These are phyloP conservation scores for Naganishia cerealis DNA, from an alignment of 1,284 basidiomycete species.

Conservation along the genomic window DNA sequence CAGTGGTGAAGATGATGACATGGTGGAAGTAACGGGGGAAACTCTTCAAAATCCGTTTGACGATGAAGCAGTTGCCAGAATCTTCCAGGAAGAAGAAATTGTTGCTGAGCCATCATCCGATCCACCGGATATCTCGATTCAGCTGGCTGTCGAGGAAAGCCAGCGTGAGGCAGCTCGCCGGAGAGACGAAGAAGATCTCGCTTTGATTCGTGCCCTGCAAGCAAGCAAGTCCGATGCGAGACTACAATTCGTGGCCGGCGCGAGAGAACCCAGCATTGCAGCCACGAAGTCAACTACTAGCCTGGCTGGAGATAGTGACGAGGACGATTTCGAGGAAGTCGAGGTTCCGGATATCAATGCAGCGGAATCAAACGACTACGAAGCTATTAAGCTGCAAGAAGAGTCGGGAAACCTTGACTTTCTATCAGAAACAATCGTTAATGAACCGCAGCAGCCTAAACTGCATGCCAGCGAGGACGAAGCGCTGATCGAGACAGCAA, in stretches of 20 bases:
- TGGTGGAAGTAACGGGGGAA: conserved; percentile 43
- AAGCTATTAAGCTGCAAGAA: conserved; percentile 23
- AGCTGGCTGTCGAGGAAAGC: conserved; percentile 10
- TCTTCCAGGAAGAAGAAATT: conserved; percentile 19
- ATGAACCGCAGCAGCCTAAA: not conserved
- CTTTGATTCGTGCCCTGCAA: conserved; percentile 27
- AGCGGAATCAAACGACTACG: conserved; percentile 27
- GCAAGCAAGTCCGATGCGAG: conserved; percentile 32
- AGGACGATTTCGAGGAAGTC: conserved; percentile 26
- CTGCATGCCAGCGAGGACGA: conserved; percentile 9
- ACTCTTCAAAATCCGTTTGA: conserved; percentile 26
- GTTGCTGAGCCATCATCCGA: not conserved
- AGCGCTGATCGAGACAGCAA: conserved; percentile 11
- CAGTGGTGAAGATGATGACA: conserved; percentile 37
- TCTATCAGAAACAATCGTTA: not conserved
- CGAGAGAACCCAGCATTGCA: conserved; percentile 23
- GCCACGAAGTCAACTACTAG: conserved; percentile 28
- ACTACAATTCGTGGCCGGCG: conserved; percentile 30
- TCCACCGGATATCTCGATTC: conserved; percentile 12
- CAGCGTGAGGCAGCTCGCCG: conserved; percentile 25
- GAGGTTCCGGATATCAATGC: conserved; percentile 11
- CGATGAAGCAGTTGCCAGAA: conserved; percentile 23
- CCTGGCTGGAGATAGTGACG: conserved; percentile 16
- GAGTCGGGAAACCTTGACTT: conserved; percentile 16
- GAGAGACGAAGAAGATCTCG: conserved; percentile 31